Base-by-base conservation (phyloP, 192 early-diverging fungal species). In the Coemansia sp. region DNA sequence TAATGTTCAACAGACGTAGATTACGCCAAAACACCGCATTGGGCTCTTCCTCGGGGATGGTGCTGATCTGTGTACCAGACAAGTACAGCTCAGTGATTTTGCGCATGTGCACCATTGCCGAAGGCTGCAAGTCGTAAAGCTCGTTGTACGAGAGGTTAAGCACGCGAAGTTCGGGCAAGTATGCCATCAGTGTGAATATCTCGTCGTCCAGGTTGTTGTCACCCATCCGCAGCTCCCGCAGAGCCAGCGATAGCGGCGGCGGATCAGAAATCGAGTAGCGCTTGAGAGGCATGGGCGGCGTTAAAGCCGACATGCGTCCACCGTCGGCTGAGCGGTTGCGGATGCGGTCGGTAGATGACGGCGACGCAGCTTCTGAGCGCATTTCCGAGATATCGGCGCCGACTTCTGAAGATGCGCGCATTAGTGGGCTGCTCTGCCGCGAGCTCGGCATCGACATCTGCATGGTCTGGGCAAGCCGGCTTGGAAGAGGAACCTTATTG, bases 161-260 rank as follows among this genome's bases (percentile, higher is more conserved):
- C 14, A 87, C 75, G n/a, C 78, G 83, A 27, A 96, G 75, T 68
- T 92, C 88, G 7, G 82, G 87, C 52, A 96, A 85, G 25, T 84
- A 82, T 11, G 88, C 85, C 45, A 96, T 80, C 9, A 88, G 83
- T 32, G 83, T 82, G 73, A 92, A 90, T 12, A 94, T 72, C 24
- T 93, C 92, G 56, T 95, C 92, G 35, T 85, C 88, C 19, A 96
- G 72, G 43, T 85, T 80, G 75, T 94, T 96, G 67, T 94, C 93
- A n/a, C 88, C 90, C 38, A 95, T 68, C 15, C 84, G 87, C 23
- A 96, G 81, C 25, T 77, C 73, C 11, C 75, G 73, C 22, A 96
- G 78, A 7, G 73, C 70, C 72, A 78, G 62, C 75, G 73, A 84
- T 65, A 84, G 81, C 11, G 79, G 79, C 32, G 81, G 76, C 1